Percentiles rank a stretch among this genome's conserved stretches.
phyloP scores from a whole-genome alignment of 1,284 basidiomycete species.

The Ceratobasidium sp. region DNA sequence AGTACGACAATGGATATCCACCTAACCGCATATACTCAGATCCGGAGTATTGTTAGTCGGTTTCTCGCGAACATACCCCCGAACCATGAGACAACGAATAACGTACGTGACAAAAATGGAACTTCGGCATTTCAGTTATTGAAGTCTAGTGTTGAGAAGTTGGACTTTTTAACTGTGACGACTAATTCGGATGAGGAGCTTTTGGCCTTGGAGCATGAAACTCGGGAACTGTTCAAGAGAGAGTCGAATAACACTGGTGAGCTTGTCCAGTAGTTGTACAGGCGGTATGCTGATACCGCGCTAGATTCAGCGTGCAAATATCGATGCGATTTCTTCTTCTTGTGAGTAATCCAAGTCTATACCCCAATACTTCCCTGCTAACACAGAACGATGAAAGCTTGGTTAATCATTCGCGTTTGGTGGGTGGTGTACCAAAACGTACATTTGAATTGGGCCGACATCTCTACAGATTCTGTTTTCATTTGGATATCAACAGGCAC shows the following conservation, averaged over 20 bases:
- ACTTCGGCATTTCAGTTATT: neutral
- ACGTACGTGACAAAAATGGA: constrained; percentile 58
- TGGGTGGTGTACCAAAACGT: neutral
- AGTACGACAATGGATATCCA: constrained; percentile 66
- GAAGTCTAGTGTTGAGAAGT: constrained; percentile 60
- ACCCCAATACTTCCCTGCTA: constrained; percentile 48
- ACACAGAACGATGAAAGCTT: constrained; percentile 62
- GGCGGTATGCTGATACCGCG: neutral
- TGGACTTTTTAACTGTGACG: constrained; percentile 76
- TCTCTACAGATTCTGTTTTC: constrained; percentile 74
- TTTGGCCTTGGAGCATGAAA: constrained; percentile 73
- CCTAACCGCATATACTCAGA: constrained; percentile 75
- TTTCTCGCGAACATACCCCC: constrained; percentile 83
- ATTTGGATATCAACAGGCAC: constrained; percentile 85
- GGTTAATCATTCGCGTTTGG: constrained; percentile 80
- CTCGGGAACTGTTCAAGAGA: constrained; percentile 68
- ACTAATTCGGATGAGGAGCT: constrained; percentile 70
- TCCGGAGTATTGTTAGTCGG: constrained; percentile 75
- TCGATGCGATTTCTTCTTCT: constrained; percentile 76
- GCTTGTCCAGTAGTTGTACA: constrained; percentile 15
- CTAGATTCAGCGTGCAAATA: constrained; percentile 72
- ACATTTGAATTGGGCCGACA: neutral
- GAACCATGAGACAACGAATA: constrained; percentile 78
- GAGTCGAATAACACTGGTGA: constrained; percentile 69
- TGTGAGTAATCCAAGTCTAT: constrained; percentile 64